Evolutionary conservation across 2,329 filamentous ascomycete species (phyloP), one percentile per base, ranked within the genome.

Genomic region (Graphium sp.): DNA sequence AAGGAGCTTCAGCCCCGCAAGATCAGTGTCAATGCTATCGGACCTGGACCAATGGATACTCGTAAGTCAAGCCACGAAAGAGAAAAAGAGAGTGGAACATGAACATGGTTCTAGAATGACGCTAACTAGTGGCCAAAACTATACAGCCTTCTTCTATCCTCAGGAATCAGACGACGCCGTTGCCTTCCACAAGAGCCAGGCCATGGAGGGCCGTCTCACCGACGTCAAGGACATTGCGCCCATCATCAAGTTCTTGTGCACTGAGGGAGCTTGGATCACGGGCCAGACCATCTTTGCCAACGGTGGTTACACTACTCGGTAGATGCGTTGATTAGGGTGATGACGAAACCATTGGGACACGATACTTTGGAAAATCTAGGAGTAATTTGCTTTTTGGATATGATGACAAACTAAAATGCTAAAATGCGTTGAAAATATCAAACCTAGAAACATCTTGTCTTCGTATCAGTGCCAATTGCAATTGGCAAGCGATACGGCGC

Each of bases 231-330:
- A 60, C 35, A 59, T 60, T 39, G 51, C 56, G n/a, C 56, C 55
- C 2, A 44, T 60, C 25, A 44, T 56, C 20, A 47, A 45, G 16
- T 60, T 59, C 41, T 41, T 60, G 12, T 50, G 47, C 30, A 57
- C 53, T 4, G 53, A 59, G 31, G 55, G 55, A 5, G 39, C 37
- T 9, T 60, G 55, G 54, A 54, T 60, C 31, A 58, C 53, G 1
- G 55, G 56, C 14, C 54, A 60, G 44, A 60, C 55, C 5, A 50
- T 60, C 34, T 58, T 60, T 42, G 51, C 54, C n/a, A 60, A 61
- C 34, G 55, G 55, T 8, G 56, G 55, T 7, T 60, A 60, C 34
- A 59, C 55, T 3, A 58, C 54, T 18, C 49, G 55, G 17, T 57
- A 40, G n/a, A n/a, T n/a, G n/a, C n/a, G n/a, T n/a, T n/a, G n/a